Percentiles rank a stretch among this genome's conserved stretches.
Evolutionary conservation across 768 basidiomycete genomes (phyloP).

Genomic region (Suillus ampliporus): DNA sequence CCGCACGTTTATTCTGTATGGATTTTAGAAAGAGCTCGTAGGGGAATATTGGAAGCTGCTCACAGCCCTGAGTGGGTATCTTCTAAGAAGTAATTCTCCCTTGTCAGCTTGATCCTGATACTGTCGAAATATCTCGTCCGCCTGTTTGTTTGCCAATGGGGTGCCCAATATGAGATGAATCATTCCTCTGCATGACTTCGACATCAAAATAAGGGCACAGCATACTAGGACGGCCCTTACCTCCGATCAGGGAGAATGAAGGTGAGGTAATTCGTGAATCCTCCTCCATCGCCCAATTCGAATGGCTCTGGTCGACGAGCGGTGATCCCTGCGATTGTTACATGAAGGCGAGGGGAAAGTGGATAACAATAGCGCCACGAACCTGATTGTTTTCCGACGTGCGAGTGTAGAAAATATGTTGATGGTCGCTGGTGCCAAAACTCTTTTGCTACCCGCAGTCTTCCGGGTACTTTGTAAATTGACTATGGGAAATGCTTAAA

Average conservation of each 20-base stretch:
- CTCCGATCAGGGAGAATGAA: constrained; percentile 55
- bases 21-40: constrained; percentile 17
- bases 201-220: neutral
- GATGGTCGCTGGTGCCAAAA: constrained; percentile 41
- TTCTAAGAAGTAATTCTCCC: constrained; percentile 63
- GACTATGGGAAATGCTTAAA: constrained; percentile 16
- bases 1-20: constrained; percentile 70
- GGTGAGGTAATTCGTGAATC: constrained; percentile 44
- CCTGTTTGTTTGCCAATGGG: constrained; percentile 44
- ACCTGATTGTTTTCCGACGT: constrained; percentile 38
- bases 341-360: neutral
- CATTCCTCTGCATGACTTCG: constrained; percentile 48
- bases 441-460: constrained; percentile 39
- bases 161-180: constrained; percentile 60
- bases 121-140: constrained; percentile 61
- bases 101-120: constrained; percentile 71
- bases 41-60: constrained; percentile 29
- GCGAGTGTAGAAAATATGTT: constrained; percentile 33
- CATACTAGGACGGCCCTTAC: constrained; percentile 34
- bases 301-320: constrained; percentile 22
- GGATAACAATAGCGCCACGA: neutral
- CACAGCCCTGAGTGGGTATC: constrained; percentile 75
- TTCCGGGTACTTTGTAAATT: constrained; percentile 23
- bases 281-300: constrained; percentile 25
- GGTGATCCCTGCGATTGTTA: constrained; percentile 24